Percentiles rank a stretch among this genome's conserved stretches.
Conservation (phyloP, 495 filamentous ascomycete genomes). For the Trichoderma virens region DNA sequence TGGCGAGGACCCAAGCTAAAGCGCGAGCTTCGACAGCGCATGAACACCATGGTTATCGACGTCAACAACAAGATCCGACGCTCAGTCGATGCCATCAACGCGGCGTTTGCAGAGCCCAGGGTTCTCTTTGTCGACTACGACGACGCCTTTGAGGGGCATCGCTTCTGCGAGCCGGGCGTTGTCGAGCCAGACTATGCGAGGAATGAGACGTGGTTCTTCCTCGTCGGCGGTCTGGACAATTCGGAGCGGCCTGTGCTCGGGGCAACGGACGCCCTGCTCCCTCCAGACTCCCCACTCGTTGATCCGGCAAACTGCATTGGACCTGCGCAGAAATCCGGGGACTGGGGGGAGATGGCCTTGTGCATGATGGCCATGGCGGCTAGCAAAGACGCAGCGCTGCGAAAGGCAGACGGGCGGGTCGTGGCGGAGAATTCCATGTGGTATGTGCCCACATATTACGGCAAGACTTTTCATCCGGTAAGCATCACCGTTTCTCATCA, state of each 20-base stretch:
- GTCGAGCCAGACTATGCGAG: conserved; percentile 33
- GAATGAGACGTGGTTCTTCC: conserved; percentile 41
- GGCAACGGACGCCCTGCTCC: conserved; percentile 11
- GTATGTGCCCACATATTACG: conserved; percentile 38
- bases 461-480: conserved; percentile 38
- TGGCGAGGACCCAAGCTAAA: conserved; percentile 29
- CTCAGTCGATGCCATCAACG: conserved; percentile 24
- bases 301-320: conserved; percentile 25
- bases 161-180: conserved; percentile 40
- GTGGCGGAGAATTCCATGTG: conserved; percentile 28
- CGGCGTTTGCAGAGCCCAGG: conserved; percentile 21
- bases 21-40: conserved; percentile 21
- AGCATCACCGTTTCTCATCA: not conserved
- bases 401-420: conserved; percentile 16
- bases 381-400: conserved; percentile 21
- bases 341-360: conserved; percentile 32
- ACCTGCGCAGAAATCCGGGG: conserved; percentile 21
- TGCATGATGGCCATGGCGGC: conserved; percentile 35
- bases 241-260: not conserved
- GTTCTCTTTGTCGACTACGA: conserved; percentile 40
- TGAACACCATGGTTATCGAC: conserved; percentile 32
- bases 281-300: conserved; percentile 21
- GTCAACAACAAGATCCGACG: conserved; percentile 29
- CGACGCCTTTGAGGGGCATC: conserved; percentile 32
- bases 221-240: conserved; percentile 34